Evolutionary conservation across 257 asterid genomes (phyloP), one percentile per base, ranked within the genome.

Genomic region (Solanum ossicruentum): DNA sequence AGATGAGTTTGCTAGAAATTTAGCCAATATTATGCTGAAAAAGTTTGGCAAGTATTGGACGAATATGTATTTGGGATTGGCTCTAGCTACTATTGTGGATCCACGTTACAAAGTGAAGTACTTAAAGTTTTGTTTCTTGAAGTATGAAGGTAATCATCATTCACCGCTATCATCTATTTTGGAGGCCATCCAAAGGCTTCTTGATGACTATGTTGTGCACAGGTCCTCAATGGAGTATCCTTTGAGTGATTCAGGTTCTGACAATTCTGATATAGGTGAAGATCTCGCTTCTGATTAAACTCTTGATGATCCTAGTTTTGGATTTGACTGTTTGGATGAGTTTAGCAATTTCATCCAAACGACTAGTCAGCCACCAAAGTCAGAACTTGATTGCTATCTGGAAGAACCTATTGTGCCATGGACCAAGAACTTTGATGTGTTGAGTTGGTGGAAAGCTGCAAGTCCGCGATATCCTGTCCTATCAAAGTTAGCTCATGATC

Each of bases 21-120:
- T 87, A 12, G 80, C 83, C 4, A 23, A 79, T 71, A 87, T 80
- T 26, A 80, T 87, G 89, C 69, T 83, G 75, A 78, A 66, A 81
- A 80, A 77, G 56, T 65, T 87, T 12, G 82, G 65, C 43, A 69
- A 51, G 63, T 85, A 85, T 26, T 86, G 87, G 88, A 85, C 73
- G 57, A 41, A 66, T 21, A 57, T 70, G 73, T 87, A 81, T 75
- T 49, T 81, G 83, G 81, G 85, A 12, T 73, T 89, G 82, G 73
- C 89, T 49, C 8, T 89, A 45, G 87, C 88, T 32, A 47, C 87
- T 3, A 84, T 87, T 12, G 70, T 89, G 86, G 91, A 89, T 85
- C 89, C 91, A 32, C 84, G 89, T 10, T 87, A 81, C 55, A 87
- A 89, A 80, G 82, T 87, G 88, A 82, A 61, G 57, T 84, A 85